Conservation (phyloP, 1,284 basidiomycete genomes). For the Anthracocystis panici-leucophaei region DNA sequence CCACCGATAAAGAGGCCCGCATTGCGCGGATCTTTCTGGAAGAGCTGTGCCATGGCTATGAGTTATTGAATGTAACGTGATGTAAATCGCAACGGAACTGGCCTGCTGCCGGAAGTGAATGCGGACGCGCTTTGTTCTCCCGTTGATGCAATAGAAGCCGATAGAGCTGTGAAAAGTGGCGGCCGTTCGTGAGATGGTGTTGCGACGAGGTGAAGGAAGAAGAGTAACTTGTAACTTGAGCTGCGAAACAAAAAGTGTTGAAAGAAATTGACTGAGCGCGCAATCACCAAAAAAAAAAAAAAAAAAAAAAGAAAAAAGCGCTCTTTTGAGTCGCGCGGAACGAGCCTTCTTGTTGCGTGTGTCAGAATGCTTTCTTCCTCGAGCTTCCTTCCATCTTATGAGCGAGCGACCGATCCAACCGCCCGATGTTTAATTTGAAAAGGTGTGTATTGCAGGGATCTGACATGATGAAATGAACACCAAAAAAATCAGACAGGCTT, state of each 20-base stretch:
- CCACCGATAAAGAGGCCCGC: conserved; percentile 82
- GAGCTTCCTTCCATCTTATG: not conserved
- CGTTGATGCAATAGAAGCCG: not conserved
- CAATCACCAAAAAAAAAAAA: not conserved
- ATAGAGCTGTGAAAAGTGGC: not conserved
- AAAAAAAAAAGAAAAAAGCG: conserved; percentile 4
- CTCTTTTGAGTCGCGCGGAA: conserved; percentile 6
- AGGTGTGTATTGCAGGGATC: not conserved
- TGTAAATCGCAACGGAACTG: not conserved
- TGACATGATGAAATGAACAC: not conserved
- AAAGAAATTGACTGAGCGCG: conserved; percentile 8
- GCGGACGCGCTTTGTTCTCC: not conserved
- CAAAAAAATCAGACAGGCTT: not conserved
- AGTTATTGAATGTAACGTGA: not conserved
- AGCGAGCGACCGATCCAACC: not conserved
- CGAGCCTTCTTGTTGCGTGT: not conserved
- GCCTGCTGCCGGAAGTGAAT: not conserved
- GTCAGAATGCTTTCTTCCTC: conserved; percentile 3
- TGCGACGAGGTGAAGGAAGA: not conserved
- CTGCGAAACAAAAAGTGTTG: conserved; percentile 6
- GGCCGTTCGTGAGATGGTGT: not conserved
- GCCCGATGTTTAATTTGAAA: not conserved
- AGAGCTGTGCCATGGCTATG: conserved; percentile 66
- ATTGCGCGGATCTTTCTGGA: conserved; percentile 68
- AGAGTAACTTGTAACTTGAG: not conserved